Evolutionary conservation across 1,284 basidiomycete species (phyloP).

Genomic region (Microbotryum lychnidis-dioicae): DNA sequence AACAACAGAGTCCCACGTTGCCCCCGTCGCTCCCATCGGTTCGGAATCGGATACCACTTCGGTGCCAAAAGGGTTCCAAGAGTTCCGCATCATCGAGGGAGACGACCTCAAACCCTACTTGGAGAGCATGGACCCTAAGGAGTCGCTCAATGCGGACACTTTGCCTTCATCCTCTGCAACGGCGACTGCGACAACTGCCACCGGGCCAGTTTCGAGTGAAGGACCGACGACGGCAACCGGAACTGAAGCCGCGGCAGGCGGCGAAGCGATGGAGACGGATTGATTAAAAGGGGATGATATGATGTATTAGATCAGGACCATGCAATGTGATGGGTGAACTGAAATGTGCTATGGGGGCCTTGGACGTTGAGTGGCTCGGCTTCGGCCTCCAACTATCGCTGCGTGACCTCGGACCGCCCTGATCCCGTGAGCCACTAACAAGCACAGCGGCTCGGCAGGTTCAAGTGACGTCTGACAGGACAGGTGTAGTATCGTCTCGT

Average conservation of each 20-base stretch:
- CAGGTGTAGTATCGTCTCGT: no score
- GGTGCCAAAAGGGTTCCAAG: conserved; percentile 32
- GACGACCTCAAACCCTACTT: conserved; percentile 34
- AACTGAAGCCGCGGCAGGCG: background rate
- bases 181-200: conserved; percentile 2
- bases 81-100: conserved; percentile 71
- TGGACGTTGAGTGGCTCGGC: no score
- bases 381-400: no score
- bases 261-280: conserved; percentile 14
- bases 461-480: no score
- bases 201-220: background rate
- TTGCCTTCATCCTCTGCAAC: background rate
- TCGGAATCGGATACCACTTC: conserved; percentile 46
- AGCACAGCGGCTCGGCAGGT: no score
- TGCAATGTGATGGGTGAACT: no score
- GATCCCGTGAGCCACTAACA: no score
- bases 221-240: background rate
- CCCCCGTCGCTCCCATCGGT: conserved; percentile 52
- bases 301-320: no score
- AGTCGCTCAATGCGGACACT: conserved; percentile 2
- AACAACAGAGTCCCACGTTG: background rate
- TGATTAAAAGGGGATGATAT: background rate
- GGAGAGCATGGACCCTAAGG: conserved; percentile 28
- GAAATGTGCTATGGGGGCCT: no score
- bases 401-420: no score